Percentiles rank a stretch among this genome's conserved stretches.
Evolutionary conservation across 257 asterid species (phyloP).

Genomic region (Solanum dulcamara): DNA sequence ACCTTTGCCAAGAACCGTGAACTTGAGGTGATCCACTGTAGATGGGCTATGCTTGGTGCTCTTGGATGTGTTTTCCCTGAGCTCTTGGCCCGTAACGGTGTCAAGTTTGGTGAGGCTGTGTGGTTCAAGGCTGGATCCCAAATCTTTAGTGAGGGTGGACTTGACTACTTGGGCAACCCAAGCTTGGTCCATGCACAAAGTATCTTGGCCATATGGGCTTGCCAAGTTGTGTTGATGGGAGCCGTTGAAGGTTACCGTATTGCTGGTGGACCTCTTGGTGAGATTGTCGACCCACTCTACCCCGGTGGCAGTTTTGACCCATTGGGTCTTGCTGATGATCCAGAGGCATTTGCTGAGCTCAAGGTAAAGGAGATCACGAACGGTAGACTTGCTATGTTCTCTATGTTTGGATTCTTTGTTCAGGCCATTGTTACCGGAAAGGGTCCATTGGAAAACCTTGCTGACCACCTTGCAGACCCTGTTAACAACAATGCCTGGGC

Average conservation of each 20-base stretch:
- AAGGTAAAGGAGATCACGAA: neutral
- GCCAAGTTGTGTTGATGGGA: neutral
- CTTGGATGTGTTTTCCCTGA: neutral
- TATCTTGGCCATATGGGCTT: neutral
- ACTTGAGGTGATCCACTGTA: no score
- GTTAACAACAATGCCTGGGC: constrained; percentile 5
- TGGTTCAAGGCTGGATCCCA: neutral
- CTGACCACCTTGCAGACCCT: constrained; percentile 50
- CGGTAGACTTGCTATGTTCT: neutral
- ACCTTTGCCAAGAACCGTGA: no score
- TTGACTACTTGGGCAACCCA: neutral
- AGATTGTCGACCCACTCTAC: neutral
- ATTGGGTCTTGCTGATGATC: neutral
- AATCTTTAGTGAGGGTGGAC: neutral
- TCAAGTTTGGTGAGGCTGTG: neutral
- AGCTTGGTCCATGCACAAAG: neutral
- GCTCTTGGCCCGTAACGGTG: neutral
- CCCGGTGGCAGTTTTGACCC: neutral
- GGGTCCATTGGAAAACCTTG: constrained; percentile 55
- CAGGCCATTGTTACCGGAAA: constrained; percentile 61
- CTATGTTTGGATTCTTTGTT: constrained; percentile 35
- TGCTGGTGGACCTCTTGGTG: neutral
- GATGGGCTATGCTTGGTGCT: no score
- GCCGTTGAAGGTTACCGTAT: neutral
- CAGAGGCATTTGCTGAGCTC: neutral